phyloP scores from a whole-genome alignment of 768 basidiomycete species.

The Phylloporus arenicola region DNA sequence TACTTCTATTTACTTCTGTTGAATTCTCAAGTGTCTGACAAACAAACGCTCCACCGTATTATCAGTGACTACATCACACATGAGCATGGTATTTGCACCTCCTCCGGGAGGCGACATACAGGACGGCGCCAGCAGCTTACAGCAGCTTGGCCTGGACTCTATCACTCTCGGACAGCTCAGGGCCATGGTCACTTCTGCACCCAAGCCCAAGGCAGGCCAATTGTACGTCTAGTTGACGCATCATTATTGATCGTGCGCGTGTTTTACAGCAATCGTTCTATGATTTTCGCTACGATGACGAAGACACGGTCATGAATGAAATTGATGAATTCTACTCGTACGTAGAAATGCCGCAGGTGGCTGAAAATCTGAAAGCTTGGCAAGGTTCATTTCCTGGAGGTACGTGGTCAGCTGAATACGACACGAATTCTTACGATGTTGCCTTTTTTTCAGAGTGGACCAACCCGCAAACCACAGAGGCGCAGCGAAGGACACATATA shows the following conservation, averaged over 20 bases:
- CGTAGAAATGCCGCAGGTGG: constrained; percentile 88
- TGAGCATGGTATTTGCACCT: constrained; percentile 34
- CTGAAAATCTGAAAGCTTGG: constrained; percentile 85
- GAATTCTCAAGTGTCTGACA: constrained; percentile 23
- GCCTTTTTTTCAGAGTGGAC: constrained; percentile 65
- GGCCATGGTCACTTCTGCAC: constrained; percentile 60
- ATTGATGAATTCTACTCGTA: constrained; percentile 98
- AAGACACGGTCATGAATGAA: constrained; percentile 93
- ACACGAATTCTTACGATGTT: neutral
- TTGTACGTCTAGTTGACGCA: constrained; percentile 4
- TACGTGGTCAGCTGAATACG: constrained; percentile 29
- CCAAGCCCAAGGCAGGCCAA: constrained; percentile 66
- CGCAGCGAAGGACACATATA: constrained; percentile 66
- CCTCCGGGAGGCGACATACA: constrained; percentile 27
- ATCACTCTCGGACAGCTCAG: constrained; percentile 80
- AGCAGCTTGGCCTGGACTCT: constrained; percentile 54
- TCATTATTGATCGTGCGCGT: constrained; percentile 17
- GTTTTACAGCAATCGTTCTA: constrained; percentile 70
- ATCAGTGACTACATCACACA: neutral
- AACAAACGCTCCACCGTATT: constrained; percentile 12
- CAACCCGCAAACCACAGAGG: constrained; percentile 44
- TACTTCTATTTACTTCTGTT: constrained; percentile 19
- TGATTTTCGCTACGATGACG: constrained; percentile 93
- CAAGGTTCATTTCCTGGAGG: constrained; percentile 76
- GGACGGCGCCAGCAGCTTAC: constrained; percentile 24